Percentiles rank a stretch among this genome's conserved stretches.
Evolutionary conservation across 495 filamentous ascomycete species (phyloP).

Genomic region (Trichoderma erinaceum): DNA sequence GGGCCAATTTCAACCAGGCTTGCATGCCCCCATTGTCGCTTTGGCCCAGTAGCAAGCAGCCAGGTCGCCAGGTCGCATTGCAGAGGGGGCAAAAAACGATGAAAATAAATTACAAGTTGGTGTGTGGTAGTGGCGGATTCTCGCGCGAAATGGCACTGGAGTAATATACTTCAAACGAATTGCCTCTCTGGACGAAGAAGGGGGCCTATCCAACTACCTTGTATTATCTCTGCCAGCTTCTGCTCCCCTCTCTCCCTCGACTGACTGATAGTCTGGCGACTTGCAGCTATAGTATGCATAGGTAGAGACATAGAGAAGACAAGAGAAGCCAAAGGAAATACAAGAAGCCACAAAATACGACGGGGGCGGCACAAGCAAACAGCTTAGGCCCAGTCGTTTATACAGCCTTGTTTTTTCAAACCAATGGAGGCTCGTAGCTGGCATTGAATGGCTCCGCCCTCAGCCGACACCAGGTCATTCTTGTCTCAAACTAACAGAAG

Average conservation of each 20-base stretch:
- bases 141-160: neutral
- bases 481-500: neutral
- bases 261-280: too few species aligned
- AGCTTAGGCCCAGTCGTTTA: neutral
- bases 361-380: neutral
- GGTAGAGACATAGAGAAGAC: too few species aligned
- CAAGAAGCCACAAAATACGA: neutral
- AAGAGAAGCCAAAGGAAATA: neutral
- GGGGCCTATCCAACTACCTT: too few species aligned
- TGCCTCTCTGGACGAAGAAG: neutral
- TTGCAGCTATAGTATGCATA: too few species aligned
- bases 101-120: too few species aligned
- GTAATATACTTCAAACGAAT: neutral
- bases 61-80: conserved; percentile 9
- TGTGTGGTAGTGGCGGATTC: neutral
- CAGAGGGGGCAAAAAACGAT: neutral
- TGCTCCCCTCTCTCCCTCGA: too few species aligned
- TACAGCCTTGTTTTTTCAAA: neutral
- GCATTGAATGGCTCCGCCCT: neutral
- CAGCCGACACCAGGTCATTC: neutral
- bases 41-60: neutral
- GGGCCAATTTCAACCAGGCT: neutral
- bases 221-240: too few species aligned
- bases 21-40: neutral
- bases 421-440: neutral